Base-by-base conservation (phyloP, 2,329 filamentous ascomycete species). In the Alternaria consortialis region DNA sequence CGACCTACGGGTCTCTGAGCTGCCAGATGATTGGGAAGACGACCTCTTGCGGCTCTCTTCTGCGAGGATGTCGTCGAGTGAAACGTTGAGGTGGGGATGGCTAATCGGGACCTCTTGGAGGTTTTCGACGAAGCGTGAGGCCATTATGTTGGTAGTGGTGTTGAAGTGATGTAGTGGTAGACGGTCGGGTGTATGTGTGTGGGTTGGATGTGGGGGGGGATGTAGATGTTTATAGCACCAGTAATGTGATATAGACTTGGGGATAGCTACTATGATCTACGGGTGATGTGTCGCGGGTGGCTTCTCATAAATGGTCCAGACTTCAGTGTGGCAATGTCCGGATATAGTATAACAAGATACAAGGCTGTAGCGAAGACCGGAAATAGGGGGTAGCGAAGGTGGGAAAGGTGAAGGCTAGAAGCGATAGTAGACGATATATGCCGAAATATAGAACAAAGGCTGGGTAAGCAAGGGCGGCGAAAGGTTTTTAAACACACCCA, bases 61-160 rank as follows among this genome's bases (percentile, higher is more conserved):
- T 42, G 75, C 75, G 27, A 80, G 72, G 20, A 80, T 77, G 63
- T 80, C 77, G 36, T 80, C 75, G 20, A 80, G 68, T 12, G 73
- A 77, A 63, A 80, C 76, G 56, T 80, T 80, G 65, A 78, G 75
- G 48, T 77, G 74, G 31, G 76, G 75, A 44, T 79, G 76, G 23
- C 72, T 75, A 63, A 75, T 76, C 17, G 74, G 72, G 20, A 75
- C 74, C 61, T 75, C 72, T 60, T 79, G 74, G 56, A 80, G 74
- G 65, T 77, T 74, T 54, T 80, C 77, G 52, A 76, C 75, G 51
- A 80, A 80, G 51, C 78, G 78, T 29, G 77, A 79, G 17, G 73
- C 67, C 71, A 78, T 77, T 59, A 57, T 67, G 57, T 60, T 58
- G 53, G 47, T 51, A 11, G 46, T 54, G 31, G 32, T 34, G 17